A percentile compares a stretch with the other conserved stretches of the same genome.
phyloP scores from a whole-genome alignment of 2,329 filamentous ascomycete species.

The Botrytis paeoniae region DNA sequence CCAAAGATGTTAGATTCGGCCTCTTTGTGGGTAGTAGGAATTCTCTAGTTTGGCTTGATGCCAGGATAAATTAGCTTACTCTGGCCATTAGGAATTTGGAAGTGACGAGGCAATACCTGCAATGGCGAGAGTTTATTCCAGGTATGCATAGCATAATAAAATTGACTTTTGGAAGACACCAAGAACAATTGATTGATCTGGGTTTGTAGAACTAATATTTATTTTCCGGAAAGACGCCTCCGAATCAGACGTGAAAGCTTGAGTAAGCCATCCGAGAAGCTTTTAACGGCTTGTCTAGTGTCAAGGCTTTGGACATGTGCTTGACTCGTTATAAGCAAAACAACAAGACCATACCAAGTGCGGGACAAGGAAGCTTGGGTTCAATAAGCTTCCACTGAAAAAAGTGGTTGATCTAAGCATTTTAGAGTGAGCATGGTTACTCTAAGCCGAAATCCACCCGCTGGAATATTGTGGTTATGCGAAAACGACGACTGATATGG shows the following conservation, averaged over 20 bases:
- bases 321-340: background rate
- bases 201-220: background rate
- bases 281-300: background rate
- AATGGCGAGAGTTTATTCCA: background rate
- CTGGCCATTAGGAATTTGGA: background rate
- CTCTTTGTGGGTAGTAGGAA: slow-evolving; percentile 12
- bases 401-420: slow-evolving; percentile 6
- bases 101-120: background rate
- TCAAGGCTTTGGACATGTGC: background rate
- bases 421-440: background rate
- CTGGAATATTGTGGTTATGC: background rate
- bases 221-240: background rate
- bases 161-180: slow-evolving; percentile 7
- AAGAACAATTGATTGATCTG: background rate
- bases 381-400: slow-evolving; percentile 7
- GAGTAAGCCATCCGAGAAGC: background rate
- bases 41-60: background rate
- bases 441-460: background rate
- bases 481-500: background rate
- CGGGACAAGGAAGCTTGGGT: slow-evolving; percentile 7
- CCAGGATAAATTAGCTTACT: background rate
- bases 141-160: background rate
- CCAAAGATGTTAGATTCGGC: slow-evolving; percentile 7
- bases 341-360: background rate
- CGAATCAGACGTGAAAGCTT: background rate